phyloP scores from a whole-genome alignment of 805 yeast genomes.

The Cyberlindnera americana region DNA sequence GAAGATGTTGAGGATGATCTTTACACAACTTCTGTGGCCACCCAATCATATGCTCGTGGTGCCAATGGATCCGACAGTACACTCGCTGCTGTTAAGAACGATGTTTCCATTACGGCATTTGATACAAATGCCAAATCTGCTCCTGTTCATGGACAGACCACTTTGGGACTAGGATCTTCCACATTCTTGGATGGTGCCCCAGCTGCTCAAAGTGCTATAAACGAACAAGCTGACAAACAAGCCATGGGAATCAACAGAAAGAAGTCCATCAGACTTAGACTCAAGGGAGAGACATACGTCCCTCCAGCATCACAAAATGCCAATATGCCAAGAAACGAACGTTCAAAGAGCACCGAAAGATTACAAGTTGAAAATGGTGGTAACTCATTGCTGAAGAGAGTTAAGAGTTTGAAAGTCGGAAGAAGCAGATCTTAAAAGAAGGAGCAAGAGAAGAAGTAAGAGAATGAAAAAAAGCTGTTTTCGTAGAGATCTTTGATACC shows the following conservation, averaged over 20 bases:
- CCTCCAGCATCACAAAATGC: constrained; percentile 9
- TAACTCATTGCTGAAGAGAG: constrained; percentile 72
- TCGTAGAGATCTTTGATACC: too few relatives aligned
- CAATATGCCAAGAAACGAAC: background rate
- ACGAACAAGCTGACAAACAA: constrained; percentile 33
- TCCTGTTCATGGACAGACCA: constrained; percentile 80
- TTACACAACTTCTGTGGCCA: constrained; percentile 21
- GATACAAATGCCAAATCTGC: constrained; percentile 66
- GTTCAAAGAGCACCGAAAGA: constrained; percentile 4
- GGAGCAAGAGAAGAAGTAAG: too few relatives aligned
- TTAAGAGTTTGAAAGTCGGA: constrained; percentile 83
- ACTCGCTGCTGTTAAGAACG: constrained; percentile 46
- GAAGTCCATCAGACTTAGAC: constrained; percentile 74
- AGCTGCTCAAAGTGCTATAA: constrained; percentile 53
- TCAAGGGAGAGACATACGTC: constrained; percentile 29
- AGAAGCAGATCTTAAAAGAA: constrained; percentile 26
- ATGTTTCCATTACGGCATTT: constrained; percentile 52
- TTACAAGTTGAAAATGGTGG: constrained; percentile 32
- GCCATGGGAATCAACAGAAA: constrained; percentile 65
- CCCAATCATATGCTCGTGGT: constrained; percentile 13
- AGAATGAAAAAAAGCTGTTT: too few relatives aligned
- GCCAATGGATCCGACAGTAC: constrained; percentile 18
- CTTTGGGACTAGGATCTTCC: constrained; percentile 86
- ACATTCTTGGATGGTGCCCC: constrained; percentile 97
- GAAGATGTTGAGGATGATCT: constrained; percentile 44